Evolutionary conservation across 768 basidiomycete species (phyloP), one percentile per base, ranked within the genome.

Genomic region (Tulasnella sp.): DNA sequence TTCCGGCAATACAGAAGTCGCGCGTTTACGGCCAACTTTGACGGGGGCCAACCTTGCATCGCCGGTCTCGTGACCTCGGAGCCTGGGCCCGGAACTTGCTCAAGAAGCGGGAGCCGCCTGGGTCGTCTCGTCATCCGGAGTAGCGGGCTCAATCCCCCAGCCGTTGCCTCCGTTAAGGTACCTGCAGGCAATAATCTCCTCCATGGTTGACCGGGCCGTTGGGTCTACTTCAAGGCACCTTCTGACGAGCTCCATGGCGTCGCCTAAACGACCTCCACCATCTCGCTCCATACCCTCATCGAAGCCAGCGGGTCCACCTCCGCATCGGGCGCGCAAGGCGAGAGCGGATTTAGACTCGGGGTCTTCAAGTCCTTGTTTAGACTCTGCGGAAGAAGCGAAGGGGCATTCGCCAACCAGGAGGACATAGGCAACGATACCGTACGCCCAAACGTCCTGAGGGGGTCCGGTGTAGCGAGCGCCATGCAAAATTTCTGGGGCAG

Each of bases 381-480:
- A 95, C 84, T 98, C 97, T 52, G 92, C 93, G 1, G 96, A 92
- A 24, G 93, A 95, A 86, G 92, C 91, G 87, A 96, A 97, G 0
- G 95, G 95, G 83, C 95, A 97, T 86, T 97, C 95, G 8, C 95
- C 95, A 31, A 93, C 90, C 24, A 99, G 89, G 81, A 99, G 90
- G 78, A 99, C 97, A 85, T 96, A 99, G 18, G 92, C 96, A 31
- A 99, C 95, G 34, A 99, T 96, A 19, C 97, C 97, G 80, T 97
- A 94, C 0, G 97, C 97, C 97, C 97, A 99, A 3, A 98, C 94
- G 82, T 99, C 97, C 85, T 98, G 97, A 84, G 97, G 96, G 84
- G 96, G 97, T 46, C 97, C 98, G 81, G 93, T 89, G 85, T 99
- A 99, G 74, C 94, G 90, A 84, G 98, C 96, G 3, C 97, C 97